Conservation (phyloP, 1,284 basidiomycete genomes). For the Fomitopsis betulina region DNA sequence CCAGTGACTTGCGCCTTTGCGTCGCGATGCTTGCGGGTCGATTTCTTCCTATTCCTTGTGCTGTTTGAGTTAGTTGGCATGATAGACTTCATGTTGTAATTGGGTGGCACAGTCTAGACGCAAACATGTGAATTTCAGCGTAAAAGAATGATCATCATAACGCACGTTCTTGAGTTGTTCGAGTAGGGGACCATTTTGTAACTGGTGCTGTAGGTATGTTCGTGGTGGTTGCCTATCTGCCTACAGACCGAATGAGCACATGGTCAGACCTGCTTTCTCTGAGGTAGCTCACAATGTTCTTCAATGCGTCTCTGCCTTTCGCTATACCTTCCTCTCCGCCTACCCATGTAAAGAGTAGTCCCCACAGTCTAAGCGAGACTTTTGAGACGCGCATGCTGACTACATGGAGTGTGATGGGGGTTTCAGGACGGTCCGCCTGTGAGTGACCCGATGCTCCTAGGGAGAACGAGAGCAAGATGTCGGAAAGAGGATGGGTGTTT, state of each 20-base stretch:
- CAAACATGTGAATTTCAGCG: not conserved
- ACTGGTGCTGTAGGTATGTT: slow-evolving; percentile 51
- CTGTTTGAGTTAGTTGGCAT: slow-evolving; percentile 31
- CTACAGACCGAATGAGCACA: slow-evolving; percentile 12
- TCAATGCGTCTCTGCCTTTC: slow-evolving; percentile 38
- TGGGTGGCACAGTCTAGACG: slow-evolving; percentile 39
- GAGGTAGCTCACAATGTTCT: slow-evolving; percentile 33
- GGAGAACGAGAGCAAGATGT: slow-evolving; percentile 14
- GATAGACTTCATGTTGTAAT: slow-evolving; percentile 51
- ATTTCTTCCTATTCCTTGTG: slow-evolving; percentile 21
- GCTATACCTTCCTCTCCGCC: slow-evolving; percentile 44
- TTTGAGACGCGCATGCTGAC: slow-evolving; percentile 44
- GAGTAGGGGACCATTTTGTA: slow-evolving; percentile 51
- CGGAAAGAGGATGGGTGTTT: slow-evolving; percentile 11
- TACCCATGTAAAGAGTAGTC: slow-evolving; percentile 52
- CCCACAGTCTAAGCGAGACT: slow-evolving; percentile 43
- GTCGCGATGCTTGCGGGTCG: slow-evolving; percentile 20
- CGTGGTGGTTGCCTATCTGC: slow-evolving; percentile 35
- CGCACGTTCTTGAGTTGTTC: slow-evolving; percentile 54
- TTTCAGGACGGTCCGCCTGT: slow-evolving; percentile 13
- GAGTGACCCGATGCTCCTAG: slow-evolving; percentile 5
- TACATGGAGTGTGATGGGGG: slow-evolving; percentile 28
- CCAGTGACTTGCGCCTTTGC: not conserved
- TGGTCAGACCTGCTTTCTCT: not conserved
- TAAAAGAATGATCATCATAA: not conserved